These are phyloP conservation scores for Russula foetens DNA, from an alignment of 768 basidiomycete genomes.

Conservation along the genomic window DNA sequence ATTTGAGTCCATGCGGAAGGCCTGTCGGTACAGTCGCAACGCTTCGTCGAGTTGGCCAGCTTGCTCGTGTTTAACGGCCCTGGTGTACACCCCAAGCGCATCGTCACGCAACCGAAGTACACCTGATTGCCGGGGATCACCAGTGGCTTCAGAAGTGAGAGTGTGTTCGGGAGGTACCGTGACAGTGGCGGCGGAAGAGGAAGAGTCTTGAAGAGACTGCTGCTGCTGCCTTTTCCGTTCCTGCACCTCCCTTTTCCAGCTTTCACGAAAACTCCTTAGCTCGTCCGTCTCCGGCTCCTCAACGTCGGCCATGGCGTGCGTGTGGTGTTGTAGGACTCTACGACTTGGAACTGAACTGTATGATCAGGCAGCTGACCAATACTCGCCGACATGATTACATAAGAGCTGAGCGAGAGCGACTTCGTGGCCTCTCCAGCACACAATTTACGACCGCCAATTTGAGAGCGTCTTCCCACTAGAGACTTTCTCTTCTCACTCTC, in stretches of 20 bases:
- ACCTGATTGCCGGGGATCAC: neutral
- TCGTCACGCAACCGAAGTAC: constrained; percentile 26
- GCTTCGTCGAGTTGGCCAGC: constrained; percentile 69
- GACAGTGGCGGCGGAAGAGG: constrained; percentile 2
- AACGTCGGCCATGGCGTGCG: neutral
- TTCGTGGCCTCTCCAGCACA: neutral
- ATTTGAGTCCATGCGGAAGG: constrained; percentile 67
- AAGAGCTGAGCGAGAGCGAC: neutral
- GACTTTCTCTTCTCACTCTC: too few species aligned
- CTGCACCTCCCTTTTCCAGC: constrained; percentile 63
- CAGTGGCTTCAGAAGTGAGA: neutral
- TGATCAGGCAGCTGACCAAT: neutral
- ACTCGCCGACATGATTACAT: neutral
- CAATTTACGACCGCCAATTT: neutral
- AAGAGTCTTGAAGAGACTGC: neutral
- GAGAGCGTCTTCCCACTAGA: neutral
- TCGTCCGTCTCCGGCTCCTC: constrained; percentile 44
- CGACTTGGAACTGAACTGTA: neutral
- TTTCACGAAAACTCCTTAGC: constrained; percentile 59
- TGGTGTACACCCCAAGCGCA: constrained; percentile 60
- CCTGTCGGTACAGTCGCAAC: constrained; percentile 64
- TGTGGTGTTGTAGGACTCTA: neutral
- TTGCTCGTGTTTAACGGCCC: constrained; percentile 69
- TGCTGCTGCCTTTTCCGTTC: constrained; percentile 21
- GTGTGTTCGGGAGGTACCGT: constrained; percentile 8